These are phyloP conservation scores for Verticillium albo-atrum DNA, from an alignment of 2,329 filamentous ascomycete genomes.

Conservation along the genomic window DNA sequence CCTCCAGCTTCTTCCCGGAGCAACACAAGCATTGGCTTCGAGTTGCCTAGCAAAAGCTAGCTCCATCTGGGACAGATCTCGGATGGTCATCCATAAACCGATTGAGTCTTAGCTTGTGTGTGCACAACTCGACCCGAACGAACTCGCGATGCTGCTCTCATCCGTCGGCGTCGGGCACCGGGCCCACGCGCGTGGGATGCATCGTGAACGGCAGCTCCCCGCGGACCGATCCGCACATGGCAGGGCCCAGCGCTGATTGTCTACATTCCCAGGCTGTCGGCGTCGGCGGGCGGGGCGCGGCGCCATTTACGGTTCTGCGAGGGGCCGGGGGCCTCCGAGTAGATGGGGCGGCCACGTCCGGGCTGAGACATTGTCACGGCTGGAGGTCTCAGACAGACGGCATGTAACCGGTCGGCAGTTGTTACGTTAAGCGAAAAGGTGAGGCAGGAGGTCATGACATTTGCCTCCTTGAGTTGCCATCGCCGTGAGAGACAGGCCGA, in stretches of 20 bases:
- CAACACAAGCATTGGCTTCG: neutral
- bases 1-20: neutral
- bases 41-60: neutral
- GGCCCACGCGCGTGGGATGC: neutral
- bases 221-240: neutral
- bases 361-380: constrained; percentile 1
- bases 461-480: neutral
- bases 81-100: no score
- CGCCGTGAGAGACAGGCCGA: neutral
- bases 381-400: constrained; percentile 2
- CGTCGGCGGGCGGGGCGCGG: neutral
- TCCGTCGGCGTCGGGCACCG: neutral
- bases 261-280: neutral
- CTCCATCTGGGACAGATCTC: neutral
- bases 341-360: neutral
- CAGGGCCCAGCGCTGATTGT: neutral
- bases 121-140: neutral
- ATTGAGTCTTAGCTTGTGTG: no score
- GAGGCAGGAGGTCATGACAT: neutral
- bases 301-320: neutral
- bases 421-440: constrained; percentile 3
- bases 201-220: neutral
- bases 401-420: neutral
- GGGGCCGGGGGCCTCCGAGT: neutral
- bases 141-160: neutral